Conservation (phyloP, 23 red algal genomes). For the Chondrus crispus region DNA sequence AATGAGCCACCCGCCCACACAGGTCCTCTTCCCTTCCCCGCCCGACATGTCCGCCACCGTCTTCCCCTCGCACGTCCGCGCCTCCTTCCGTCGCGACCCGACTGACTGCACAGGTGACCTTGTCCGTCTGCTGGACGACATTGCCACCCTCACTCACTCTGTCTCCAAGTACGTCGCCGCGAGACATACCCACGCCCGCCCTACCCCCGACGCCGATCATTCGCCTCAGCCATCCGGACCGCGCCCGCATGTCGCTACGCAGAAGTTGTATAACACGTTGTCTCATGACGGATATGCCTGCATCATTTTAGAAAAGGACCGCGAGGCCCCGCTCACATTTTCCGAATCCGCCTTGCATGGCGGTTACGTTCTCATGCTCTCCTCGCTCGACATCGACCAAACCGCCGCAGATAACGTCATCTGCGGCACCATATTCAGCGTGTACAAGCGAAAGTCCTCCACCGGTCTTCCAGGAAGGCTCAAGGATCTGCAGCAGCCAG, state of each 20-base stretch:
- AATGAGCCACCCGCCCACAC: too few species aligned
- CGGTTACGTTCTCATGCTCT: constrained; percentile 69
- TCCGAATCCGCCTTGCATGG: constrained; percentile 70
- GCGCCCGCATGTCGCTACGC: constrained; percentile 69
- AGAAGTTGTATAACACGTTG: constrained; percentile 57
- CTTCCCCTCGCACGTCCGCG: constrained; percentile 79
- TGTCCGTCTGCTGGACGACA: constrained; percentile 87
- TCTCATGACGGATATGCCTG: constrained; percentile 96
- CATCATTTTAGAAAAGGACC: constrained; percentile 59
- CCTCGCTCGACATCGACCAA: constrained; percentile 63
- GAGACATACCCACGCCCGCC: not conserved
- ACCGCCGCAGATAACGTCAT: constrained; percentile 21
- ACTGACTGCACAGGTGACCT: constrained; percentile 61
- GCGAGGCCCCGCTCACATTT: constrained; percentile 39
- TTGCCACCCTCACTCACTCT: constrained; percentile 69
- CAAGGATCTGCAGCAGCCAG: constrained; percentile 61
- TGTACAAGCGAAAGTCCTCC: constrained; percentile 65
- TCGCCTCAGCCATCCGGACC: too few species aligned
- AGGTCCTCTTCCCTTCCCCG: too few species aligned
- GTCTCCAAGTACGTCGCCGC: constrained; percentile 51
- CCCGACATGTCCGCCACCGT: not conserved
- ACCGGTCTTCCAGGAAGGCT: constrained; percentile 52
- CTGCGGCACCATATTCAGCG: constrained; percentile 75
- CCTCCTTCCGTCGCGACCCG: constrained; percentile 20
- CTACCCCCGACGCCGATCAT: not conserved